phyloP scores from a whole-genome alignment of 2,329 filamentous ascomycete genomes.

The Herpotrichia juniperi region DNA sequence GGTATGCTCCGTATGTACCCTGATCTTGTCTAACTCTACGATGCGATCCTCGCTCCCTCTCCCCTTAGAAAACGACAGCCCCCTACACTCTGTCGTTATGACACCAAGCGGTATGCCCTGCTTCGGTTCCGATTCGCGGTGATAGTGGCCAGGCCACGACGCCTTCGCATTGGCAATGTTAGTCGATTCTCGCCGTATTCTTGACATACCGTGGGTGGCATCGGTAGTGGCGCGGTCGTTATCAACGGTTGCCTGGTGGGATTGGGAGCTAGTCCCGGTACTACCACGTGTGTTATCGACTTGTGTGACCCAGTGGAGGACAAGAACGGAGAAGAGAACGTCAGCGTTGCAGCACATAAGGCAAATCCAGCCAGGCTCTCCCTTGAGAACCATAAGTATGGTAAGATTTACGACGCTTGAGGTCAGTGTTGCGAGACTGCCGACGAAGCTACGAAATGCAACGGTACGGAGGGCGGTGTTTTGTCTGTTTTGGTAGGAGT shows the following conservation, averaged over 20 bases:
- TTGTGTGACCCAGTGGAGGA: constrained; percentile 66
- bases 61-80: neutral
- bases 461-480: constrained; percentile 57
- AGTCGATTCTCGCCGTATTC: neutral
- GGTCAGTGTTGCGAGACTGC: constrained; percentile 61
- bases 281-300: constrained; percentile 31
- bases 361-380: constrained; percentile 70
- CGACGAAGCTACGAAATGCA: constrained; percentile 65
- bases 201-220: neutral
- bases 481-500: constrained; percentile 59
- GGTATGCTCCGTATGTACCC: constrained; percentile 1
- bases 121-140: neutral
- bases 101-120: neutral
- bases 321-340: constrained; percentile 64
- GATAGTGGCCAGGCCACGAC: neutral
- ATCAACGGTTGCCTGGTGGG: neutral
- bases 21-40: constrained; percentile 1
- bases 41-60: neutral
- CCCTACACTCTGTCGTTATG: constrained; percentile 3
- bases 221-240: neutral
- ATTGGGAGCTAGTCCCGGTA: neutral
- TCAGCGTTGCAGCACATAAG: constrained; percentile 70
- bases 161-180: no score
- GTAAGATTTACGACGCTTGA: constrained; percentile 66
- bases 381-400: constrained; percentile 63